A percentile compares a stretch with the other conserved stretches of the same genome.
phyloP scores from a whole-genome alignment of 164 flowering plant species.

The Buxus sempervirens region DNA sequence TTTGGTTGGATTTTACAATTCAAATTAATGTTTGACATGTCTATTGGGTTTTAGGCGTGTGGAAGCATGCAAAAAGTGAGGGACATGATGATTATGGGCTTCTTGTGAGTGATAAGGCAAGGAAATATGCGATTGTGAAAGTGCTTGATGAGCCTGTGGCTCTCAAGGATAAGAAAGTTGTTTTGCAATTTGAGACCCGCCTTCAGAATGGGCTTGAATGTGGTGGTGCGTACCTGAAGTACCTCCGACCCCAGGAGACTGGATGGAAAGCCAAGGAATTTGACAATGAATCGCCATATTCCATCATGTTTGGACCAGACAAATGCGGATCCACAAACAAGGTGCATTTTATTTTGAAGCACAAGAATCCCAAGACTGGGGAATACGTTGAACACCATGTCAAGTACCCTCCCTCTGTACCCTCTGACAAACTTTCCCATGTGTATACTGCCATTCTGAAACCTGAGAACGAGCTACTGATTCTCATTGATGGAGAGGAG shows the following conservation, averaged over 20 bases:
- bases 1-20: neutral
- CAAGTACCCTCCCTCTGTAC: slow-evolving; percentile 83
- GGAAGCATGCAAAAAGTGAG: slow-evolving; percentile 92
- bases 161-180: slow-evolving; percentile 67
- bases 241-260: slow-evolving; percentile 94
- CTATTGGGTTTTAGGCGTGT: slow-evolving; percentile 54
- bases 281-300: slow-evolving; percentile 86
- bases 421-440: slow-evolving; percentile 82
- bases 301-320: slow-evolving; percentile 99
- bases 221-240: slow-evolving; percentile 95
- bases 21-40: neutral
- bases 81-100: slow-evolving; percentile 98
- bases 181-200: slow-evolving; percentile 87
- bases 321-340: slow-evolving; percentile 93
- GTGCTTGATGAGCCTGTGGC: slow-evolving; percentile 59
- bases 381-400: slow-evolving; percentile 89
- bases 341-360: slow-evolving; percentile 93
- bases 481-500: slow-evolving; percentile 90
- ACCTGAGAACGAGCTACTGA: slow-evolving; percentile 62
- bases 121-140: slow-evolving; percentile 90
- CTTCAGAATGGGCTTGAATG: slow-evolving; percentile 95
- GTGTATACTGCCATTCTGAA: slow-evolving; percentile 84
- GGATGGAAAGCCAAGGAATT: slow-evolving; percentile 86
- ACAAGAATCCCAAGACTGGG: slow-evolving; percentile 91
- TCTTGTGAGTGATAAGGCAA: slow-evolving; percentile 93